phyloP scores from a whole-genome alignment of 2,329 filamentous ascomycete genomes.

The Graphilbum sp. region DNA sequence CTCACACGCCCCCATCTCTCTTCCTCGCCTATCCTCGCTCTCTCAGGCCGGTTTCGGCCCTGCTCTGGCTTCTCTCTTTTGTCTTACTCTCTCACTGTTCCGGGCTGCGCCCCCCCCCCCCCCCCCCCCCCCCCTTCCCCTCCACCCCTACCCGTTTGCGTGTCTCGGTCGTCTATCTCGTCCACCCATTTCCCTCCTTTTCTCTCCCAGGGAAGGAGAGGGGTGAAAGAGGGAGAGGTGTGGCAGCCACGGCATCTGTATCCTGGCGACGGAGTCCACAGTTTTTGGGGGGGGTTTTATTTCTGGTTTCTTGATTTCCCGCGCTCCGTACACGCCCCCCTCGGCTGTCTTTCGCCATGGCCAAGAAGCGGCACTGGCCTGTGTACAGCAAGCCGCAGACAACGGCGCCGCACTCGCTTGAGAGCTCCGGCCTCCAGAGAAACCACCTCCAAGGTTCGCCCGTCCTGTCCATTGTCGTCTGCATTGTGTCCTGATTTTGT shows the following conservation, averaged over 20 bases:
- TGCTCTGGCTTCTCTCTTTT: not conserved
- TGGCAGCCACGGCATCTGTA: too few species aligned
- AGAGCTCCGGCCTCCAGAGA: constrained; percentile 16
- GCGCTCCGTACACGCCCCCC: too few species aligned
- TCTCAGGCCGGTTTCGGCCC: not conserved
- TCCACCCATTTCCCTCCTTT: not conserved
- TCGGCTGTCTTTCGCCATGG: constrained; percentile 33
- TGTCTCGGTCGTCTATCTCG: not conserved
- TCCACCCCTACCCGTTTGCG: not conserved
- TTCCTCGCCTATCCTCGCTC: not conserved
- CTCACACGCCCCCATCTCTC: not conserved
- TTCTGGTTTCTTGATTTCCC: too few species aligned
- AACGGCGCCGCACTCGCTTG: constrained; percentile 33
- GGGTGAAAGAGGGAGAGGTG: too few species aligned
- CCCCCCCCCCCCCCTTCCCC: not conserved
- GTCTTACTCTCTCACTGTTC: not conserved
- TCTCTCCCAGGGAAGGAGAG: too few species aligned
- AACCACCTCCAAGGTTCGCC: constrained; percentile 7
- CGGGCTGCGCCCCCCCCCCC: too few species aligned
- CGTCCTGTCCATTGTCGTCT: constrained; percentile 1
- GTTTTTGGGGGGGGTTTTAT: too few species aligned
- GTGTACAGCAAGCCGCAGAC: constrained; percentile 42
- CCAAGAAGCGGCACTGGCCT: constrained; percentile 43
- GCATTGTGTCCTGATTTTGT: not conserved
- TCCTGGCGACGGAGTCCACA: too few species aligned